phyloP scores from a whole-genome alignment of 306 rosid species.

The Lathyrus sativus region DNA sequence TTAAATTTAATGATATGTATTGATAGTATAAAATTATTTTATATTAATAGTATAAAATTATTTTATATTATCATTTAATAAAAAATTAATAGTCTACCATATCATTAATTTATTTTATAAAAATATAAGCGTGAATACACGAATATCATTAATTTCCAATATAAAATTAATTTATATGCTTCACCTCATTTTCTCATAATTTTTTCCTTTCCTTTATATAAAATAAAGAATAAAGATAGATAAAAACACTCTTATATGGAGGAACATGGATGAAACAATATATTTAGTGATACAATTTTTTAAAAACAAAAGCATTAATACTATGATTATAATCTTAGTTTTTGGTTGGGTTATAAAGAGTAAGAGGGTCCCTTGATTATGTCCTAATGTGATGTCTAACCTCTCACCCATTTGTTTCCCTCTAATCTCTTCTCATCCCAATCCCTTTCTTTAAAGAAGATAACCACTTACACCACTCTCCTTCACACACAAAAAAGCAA shows the following conservation, averaged over 20 bases:
- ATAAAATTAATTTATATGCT: too few species aligned
- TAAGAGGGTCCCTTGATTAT: conserved; percentile 34
- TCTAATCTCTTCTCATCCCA: background rate
- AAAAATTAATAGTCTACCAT: too few species aligned
- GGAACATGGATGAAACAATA: background rate
- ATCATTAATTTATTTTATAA: too few species aligned
- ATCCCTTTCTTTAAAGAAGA: conserved; percentile 10
- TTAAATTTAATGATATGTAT: too few species aligned
- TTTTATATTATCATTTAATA: too few species aligned
- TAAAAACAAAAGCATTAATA: conserved; percentile 1
- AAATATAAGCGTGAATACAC: too few species aligned
- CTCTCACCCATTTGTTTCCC: conserved; percentile 30
- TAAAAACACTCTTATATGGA: background rate
- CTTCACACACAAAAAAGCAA: background rate
- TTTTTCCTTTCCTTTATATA: too few species aligned
- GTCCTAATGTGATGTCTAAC: conserved; percentile 33
- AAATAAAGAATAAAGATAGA: background rate
- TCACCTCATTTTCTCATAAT: too few species aligned
- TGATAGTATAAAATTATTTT: too few species aligned
- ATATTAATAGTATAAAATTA: too few species aligned
- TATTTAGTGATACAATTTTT: background rate
- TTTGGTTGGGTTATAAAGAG: conserved; percentile 26
- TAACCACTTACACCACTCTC: conserved; percentile 13
- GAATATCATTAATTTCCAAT: too few species aligned
- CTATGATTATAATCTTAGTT: conserved; percentile 16